Evolutionary conservation across 73 alveolate genomes (phyloP).

Genomic region (Paraurostyla sp.): DNA sequence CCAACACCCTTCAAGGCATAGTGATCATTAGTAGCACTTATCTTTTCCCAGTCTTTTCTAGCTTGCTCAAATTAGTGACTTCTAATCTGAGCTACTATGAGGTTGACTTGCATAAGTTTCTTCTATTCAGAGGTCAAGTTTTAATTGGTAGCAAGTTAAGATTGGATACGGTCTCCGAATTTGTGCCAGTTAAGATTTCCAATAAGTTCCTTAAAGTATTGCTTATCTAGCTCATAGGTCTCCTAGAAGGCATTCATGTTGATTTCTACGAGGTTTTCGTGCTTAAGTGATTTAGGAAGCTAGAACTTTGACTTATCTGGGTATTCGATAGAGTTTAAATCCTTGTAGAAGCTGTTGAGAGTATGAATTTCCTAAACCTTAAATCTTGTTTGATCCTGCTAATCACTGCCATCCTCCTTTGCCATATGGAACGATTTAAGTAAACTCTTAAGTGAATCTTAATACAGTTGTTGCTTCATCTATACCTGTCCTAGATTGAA

Average conservation of each 20-base stretch:
- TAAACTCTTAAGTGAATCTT: slow-evolving; percentile 1
- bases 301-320: not conserved
- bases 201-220: slow-evolving; percentile 26
- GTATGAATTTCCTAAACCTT: slow-evolving; percentile 39
- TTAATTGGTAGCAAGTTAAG: slow-evolving; percentile 20
- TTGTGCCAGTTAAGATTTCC: slow-evolving; percentile 57
- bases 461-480: slow-evolving; percentile 4
- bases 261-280: slow-evolving; percentile 44
- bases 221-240: not conserved
- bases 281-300: slow-evolving; percentile 21
- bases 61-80: slow-evolving; percentile 30
- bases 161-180: slow-evolving; percentile 34
- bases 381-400: slow-evolving; percentile 25
- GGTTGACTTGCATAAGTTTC: slow-evolving; percentile 49
- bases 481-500: slow-evolving; percentile 39
- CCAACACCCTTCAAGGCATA: slow-evolving; percentile 26
- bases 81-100: slow-evolving; percentile 24
- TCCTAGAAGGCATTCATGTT: slow-evolving; percentile 45
- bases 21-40: not conserved
- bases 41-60: slow-evolving; percentile 8
- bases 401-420: slow-evolving; percentile 6
- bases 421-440: slow-evolving; percentile 2
- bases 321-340: slow-evolving; percentile 11
- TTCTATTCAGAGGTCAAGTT: slow-evolving; percentile 38
- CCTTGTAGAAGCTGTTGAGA: not conserved